phyloP scores from a whole-genome alignment of 192 early-diverging fungal genomes.

The Coemansia sp. region DNA sequence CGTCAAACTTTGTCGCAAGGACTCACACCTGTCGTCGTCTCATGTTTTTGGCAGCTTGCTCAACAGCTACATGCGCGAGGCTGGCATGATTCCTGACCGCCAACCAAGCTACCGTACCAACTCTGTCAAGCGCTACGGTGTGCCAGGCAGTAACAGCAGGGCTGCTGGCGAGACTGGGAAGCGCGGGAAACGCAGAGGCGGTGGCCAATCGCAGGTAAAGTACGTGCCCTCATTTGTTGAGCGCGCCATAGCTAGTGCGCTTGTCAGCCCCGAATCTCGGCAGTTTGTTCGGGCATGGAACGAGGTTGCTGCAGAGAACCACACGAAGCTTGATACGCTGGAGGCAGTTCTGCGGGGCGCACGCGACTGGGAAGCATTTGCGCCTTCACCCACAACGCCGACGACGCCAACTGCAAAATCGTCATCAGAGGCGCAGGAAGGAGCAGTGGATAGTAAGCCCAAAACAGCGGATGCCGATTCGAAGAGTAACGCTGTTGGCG shows the following conservation, averaged over 20 bases:
- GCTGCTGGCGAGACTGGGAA: constrained; percentile 30
- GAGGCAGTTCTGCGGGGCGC: constrained; percentile 61
- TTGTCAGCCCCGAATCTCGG: constrained; percentile 73
- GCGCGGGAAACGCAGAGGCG: constrained; percentile 42
- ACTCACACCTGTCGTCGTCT: constrained; percentile 42
- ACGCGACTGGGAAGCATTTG: constrained; percentile 44
- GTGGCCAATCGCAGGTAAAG: constrained; percentile 34
- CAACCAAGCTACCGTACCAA: constrained; percentile 48
- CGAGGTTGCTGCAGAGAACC: constrained; percentile 58
- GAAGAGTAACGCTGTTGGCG: not conserved
- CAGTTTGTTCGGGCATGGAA: constrained; percentile 68
- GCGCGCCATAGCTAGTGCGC: constrained; percentile 64
- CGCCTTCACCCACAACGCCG: constrained; percentile 25
- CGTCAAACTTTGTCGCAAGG: constrained; percentile 59
- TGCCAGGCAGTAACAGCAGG: constrained; percentile 19
- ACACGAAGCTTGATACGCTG: constrained; percentile 54
- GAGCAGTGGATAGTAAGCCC: not conserved
- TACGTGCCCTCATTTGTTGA: constrained; percentile 75
- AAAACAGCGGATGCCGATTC: not conserved
- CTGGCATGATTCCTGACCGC: constrained; percentile 53
- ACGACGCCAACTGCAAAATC: not conserved
- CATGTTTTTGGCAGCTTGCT: constrained; percentile 51
- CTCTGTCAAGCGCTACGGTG: constrained; percentile 30
- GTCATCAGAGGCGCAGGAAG: not conserved
- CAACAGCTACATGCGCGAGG: constrained; percentile 55